Evolutionary conservation across 345 rosid genomes (phyloP).

Genomic region (Abelmoschus esculentus): DNA sequence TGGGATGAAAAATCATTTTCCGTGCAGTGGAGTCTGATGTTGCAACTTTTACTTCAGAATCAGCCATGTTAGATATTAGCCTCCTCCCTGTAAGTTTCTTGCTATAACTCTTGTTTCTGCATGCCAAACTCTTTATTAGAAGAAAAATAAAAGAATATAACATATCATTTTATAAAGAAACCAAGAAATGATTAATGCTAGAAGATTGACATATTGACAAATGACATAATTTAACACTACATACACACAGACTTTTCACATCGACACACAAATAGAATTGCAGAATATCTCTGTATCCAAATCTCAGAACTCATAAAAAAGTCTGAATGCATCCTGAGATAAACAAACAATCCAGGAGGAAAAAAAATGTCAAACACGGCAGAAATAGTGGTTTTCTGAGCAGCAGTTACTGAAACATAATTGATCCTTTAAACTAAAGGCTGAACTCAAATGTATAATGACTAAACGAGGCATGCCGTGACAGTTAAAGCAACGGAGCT

Average conservation of each 20-base stretch:
- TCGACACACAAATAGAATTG: neutral
- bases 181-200: neutral
- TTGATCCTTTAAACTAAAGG: neutral
- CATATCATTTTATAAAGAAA: neutral
- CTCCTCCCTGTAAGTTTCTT: conserved; percentile 5
- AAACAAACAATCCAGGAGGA: neutral
- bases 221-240: neutral
- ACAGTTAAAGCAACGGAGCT: neutral
- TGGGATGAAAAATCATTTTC: conserved; percentile 60
- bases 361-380: too few species aligned
- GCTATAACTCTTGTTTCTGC: conserved; percentile 30
- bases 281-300: neutral
- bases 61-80: conserved; percentile 32
- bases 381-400: neutral
- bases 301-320: neutral
- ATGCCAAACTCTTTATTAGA: conserved; percentile 14
- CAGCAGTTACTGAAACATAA: neutral
- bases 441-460: neutral
- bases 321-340: neutral
- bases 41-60: conserved; percentile 24
- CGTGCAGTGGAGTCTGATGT: conserved; percentile 25
- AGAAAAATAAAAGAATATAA: neutral
- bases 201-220: neutral
- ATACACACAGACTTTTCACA: neutral
- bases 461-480: neutral